Percentiles rank a stretch among this genome's conserved stretches.
Conservation (phyloP, 345 rosid genomes). For the Rhodamnia argentea region DNA sequence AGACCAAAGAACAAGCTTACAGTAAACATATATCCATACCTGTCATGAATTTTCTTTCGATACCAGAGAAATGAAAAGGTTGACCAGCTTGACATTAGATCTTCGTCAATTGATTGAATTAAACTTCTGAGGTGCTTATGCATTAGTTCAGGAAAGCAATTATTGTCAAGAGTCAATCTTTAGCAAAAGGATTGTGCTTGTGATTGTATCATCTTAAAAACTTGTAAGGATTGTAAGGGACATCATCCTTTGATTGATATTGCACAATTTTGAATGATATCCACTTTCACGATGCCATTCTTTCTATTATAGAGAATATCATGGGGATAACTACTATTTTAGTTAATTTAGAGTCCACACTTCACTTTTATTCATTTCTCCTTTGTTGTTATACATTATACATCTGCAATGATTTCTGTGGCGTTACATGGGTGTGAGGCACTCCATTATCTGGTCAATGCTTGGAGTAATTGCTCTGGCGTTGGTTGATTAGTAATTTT, state of each 20-base stretch:
- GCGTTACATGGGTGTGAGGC: background rate
- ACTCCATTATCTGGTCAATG: background rate
- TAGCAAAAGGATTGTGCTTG: background rate
- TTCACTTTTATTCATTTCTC: background rate
- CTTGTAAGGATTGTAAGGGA: background rate
- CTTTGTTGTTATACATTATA: background rate
- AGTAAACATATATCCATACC: background rate
- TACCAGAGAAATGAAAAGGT: background rate
- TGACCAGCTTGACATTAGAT: background rate
- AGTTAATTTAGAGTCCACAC: background rate
- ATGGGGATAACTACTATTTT: background rate
- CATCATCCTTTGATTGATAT: background rate
- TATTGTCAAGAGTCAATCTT: background rate
- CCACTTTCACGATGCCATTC: background rate
- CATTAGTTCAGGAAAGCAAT: background rate
- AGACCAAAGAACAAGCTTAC: background rate
- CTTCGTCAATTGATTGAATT: background rate
- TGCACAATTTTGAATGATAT: background rate
- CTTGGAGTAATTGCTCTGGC: background rate
- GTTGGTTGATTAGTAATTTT: background rate
- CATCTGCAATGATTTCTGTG: background rate
- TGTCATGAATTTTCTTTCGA: background rate
- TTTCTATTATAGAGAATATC: background rate
- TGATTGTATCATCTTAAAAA: background rate
- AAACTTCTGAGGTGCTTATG: background rate